phyloP scores from a whole-genome alignment of 2,329 filamentous ascomycete genomes.

The Xylaria sp. region DNA sequence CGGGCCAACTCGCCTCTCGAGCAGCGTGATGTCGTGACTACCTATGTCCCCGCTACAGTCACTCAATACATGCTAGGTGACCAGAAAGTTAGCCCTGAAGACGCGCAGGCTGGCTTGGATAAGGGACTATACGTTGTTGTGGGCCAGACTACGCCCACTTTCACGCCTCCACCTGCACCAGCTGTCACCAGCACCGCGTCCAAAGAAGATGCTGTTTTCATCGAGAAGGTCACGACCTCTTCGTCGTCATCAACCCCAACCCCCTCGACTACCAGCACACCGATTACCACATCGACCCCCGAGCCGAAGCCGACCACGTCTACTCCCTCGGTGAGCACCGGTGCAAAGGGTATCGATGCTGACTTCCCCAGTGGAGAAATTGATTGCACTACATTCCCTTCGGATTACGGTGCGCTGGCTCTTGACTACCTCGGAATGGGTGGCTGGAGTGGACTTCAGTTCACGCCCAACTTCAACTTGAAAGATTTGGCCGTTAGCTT shows the following conservation, averaged over 20 bases:
- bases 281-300: slow-evolving; percentile 42
- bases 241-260: slow-evolving; percentile 44
- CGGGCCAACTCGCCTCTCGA: slow-evolving; percentile 60
- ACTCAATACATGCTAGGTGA: slow-evolving; percentile 79
- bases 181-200: slow-evolving; percentile 50
- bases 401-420: slow-evolving; percentile 80
- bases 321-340: slow-evolving; percentile 40
- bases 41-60: slow-evolving; percentile 70
- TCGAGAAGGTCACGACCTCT: slow-evolving; percentile 47
- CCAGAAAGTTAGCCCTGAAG: slow-evolving; percentile 66
- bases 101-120: slow-evolving; percentile 77
- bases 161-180: slow-evolving; percentile 56
- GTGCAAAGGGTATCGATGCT: slow-evolving; percentile 66
- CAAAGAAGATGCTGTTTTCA: slow-evolving; percentile 49
- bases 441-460: slow-evolving; percentile 86
- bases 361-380: slow-evolving; percentile 82
- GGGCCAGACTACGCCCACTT: slow-evolving; percentile 67
- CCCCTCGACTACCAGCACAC: slow-evolving; percentile 43
- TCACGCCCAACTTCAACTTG: slow-evolving; percentile 62
- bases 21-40: slow-evolving; percentile 62
- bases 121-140: slow-evolving; percentile 77
- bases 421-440: slow-evolving; percentile 75
- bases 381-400: slow-evolving; percentile 79
- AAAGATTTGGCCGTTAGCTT: slow-evolving; percentile 66
- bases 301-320: slow-evolving; percentile 45